Evolutionary conservation across 1,284 basidiomycete genomes (phyloP), one percentile per base, ranked within the genome.

Genomic region (Grifola frondosa): DNA sequence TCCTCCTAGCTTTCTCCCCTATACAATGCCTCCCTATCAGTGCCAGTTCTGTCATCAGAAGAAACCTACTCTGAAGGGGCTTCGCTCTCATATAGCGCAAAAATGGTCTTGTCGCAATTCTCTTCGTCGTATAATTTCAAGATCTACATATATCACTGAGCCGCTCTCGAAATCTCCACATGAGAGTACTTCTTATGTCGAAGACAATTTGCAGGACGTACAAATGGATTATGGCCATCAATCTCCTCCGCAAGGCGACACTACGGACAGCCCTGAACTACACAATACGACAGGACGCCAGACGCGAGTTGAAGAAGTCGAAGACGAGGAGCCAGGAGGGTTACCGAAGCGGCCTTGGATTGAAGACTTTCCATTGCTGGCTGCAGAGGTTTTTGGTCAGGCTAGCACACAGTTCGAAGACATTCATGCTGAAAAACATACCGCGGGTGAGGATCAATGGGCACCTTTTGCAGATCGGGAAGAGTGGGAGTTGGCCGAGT

Each of bases 401-500:
- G 49, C 42, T 9, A 38, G 35, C 21, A 59, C 44, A 0, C 10
- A 24, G 24, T 61, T 53, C 37, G 51, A 57, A 23, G 30, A 39
- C 23, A 37, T 54, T 6, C 23, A 35, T 7, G 37, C 42, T 1
- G 15, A 38, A 11, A 35, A 55, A 24, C 19, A 34, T 7, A 20
- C n/a, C 10, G 13, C n/a, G 12, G 40, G 34, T 5, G 22, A 42
- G 12, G 15, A 28, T 10, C 40, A 39, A 6, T 63, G 53, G 49
- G 42, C 45, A 3, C 63, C 63, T 16, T 65, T 63, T 36, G 37
- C 38, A 5, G 20, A 34, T 13, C 13, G 48, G 13, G 54, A 63
- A 3, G 63, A 66, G 29, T 65, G 64, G 60, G 55, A 58, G 31
- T 48, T 68, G 1, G 63, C 59, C 6, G 35, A 48, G 12, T 69